Conservation (phyloP, 2,329 filamentous ascomycete species). For the Microdochium trichocladiopsis region DNA sequence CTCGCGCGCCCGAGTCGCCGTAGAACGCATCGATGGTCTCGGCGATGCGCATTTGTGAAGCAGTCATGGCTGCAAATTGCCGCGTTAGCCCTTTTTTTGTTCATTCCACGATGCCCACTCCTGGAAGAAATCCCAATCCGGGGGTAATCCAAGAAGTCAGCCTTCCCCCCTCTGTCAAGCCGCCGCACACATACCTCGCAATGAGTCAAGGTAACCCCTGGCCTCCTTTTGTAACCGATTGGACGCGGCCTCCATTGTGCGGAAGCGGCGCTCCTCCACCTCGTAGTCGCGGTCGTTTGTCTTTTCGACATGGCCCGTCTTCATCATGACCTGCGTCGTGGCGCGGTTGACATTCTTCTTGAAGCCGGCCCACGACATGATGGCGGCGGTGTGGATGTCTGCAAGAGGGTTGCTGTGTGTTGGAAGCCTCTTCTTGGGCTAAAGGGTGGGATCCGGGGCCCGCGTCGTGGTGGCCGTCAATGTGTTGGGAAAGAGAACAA, state of each 20-base stretch:
- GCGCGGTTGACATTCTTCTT: slow-evolving; percentile 98
- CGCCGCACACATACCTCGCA: slow-evolving; percentile 75
- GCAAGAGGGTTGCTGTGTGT: neutral
- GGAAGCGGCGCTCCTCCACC: slow-evolving; percentile 93
- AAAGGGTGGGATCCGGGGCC: neutral
- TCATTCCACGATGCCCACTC: too few relatives aligned
- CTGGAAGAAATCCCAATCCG: too few relatives aligned
- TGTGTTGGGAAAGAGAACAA: neutral
- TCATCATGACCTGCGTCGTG: slow-evolving; percentile 99
- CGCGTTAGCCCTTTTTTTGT: too few relatives aligned
- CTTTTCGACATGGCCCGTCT: slow-evolving; percentile 97
- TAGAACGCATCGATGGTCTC: slow-evolving; percentile 99
- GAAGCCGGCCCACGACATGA: slow-evolving; percentile 43
- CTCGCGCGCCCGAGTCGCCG: slow-evolving; percentile 87
- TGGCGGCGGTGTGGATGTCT: slow-evolving; percentile 13
- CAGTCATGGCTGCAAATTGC: slow-evolving; percentile 73
- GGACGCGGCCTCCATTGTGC: slow-evolving; percentile 93
- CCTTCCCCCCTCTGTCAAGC: too few relatives aligned
- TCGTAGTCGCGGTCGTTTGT: slow-evolving; percentile 98
- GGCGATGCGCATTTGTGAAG: slow-evolving; percentile 97
- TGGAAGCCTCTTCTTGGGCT: neutral
- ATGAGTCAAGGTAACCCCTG: slow-evolving; percentile 93
- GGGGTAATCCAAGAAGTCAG: too few relatives aligned
- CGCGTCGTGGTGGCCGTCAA: neutral
- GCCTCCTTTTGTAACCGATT: slow-evolving; percentile 93